Evolutionary conservation across 1,139 yeast genomes (phyloP).

Genomic region (Pichia sp.): DNA sequence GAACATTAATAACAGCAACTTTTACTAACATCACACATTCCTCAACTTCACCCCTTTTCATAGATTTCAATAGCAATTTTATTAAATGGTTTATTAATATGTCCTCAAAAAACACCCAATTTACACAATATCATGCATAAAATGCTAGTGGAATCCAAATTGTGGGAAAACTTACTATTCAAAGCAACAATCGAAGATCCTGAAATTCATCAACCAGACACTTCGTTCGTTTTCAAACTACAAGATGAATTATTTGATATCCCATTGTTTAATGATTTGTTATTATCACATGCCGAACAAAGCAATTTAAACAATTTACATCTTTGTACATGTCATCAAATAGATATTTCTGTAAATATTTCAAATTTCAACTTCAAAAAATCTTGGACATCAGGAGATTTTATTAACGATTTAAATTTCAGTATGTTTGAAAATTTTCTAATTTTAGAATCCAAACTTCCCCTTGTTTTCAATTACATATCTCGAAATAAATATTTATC

Average conservation of each 20-base stretch:
- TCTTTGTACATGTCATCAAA: not conserved
- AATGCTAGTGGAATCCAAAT: constrained; percentile 8
- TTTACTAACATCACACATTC: no score
- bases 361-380: not conserved
- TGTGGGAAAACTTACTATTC: constrained; percentile 6
- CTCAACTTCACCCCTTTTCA: not conserved
- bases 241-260: constrained; percentile 10
- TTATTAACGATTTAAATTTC: constrained; percentile 16
- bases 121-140: not conserved
- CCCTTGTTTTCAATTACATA: constrained; percentile 25
- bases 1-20: no score
- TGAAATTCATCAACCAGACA: not conserved
- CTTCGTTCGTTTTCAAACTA: not conserved
- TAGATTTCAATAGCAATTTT: not conserved
- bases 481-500: constrained; percentile 18
- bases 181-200: not conserved
- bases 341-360: constrained; percentile 3
- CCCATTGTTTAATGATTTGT: constrained; percentile 4
- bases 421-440: constrained; percentile 14
- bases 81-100: constrained; percentile 1
- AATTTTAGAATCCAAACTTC: constrained; percentile 15
- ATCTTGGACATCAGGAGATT: not conserved
- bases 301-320: constrained; percentile 7
- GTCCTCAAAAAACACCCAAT: constrained; percentile 6
- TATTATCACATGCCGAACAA: constrained; percentile 8